phyloP scores from a whole-genome alignment of 257 asterid species.

The Scutellaria galericulata region DNA sequence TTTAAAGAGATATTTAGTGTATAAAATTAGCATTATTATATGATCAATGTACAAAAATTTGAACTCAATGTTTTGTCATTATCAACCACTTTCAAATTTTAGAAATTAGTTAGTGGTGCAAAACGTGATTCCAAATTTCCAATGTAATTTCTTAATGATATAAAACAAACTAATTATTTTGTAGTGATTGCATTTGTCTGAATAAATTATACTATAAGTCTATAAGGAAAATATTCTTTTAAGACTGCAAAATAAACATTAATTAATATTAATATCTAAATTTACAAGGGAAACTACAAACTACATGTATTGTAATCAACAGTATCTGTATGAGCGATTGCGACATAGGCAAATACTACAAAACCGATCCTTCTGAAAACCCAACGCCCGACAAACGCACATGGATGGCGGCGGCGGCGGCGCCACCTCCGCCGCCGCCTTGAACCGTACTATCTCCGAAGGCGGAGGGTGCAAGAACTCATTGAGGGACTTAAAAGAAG shows the following conservation, averaged over 20 bases:
- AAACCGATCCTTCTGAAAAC: constrained; percentile 45
- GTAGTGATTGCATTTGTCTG: neutral
- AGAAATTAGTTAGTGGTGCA: too few species aligned
- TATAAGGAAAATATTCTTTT: too few species aligned
- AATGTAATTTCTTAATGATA: neutral
- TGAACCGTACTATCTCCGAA: constrained; percentile 22
- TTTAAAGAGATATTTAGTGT: too few species aligned
- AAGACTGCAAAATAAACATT: neutral
- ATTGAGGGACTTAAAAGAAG: constrained; percentile 38
- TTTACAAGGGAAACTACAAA: constrained; percentile 23
- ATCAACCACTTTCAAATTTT: too few species aligned
- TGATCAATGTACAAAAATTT: too few species aligned
- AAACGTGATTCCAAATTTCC: too few species aligned
- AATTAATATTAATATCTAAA: constrained; percentile 29
- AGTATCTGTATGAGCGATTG: constrained; percentile 47
- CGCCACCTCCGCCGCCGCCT: constrained; percentile 32
- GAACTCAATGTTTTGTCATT: too few species aligned
- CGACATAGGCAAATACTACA: constrained; percentile 60
- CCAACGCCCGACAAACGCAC: constrained; percentile 65
- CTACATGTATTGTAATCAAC: constrained; percentile 28
- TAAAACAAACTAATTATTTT: neutral
- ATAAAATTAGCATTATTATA: too few species aligned
- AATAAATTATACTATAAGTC: neutral
- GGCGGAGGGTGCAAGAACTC: constrained; percentile 38
- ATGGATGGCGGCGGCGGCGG: constrained; percentile 28